These are phyloP conservation scores for Lactifluus rugatus DNA, from an alignment of 768 basidiomycete species.

Conservation along the genomic window DNA sequence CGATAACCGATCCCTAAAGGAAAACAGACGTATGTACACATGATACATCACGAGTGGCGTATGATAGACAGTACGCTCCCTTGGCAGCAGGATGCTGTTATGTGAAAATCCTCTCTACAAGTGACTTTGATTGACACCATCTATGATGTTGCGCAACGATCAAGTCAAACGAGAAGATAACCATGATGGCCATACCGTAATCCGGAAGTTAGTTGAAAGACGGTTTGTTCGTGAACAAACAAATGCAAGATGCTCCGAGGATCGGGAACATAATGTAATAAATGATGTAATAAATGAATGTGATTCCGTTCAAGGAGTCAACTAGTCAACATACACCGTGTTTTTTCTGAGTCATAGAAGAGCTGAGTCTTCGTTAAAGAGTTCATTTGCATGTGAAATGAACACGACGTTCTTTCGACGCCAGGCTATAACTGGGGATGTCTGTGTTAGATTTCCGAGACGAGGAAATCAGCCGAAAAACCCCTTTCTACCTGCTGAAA, in stretches of 20 bases:
- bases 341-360: conserved; percentile 1
- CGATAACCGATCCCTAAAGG: neutral
- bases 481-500: neutral
- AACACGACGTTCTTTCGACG: neutral
- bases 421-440: neutral
- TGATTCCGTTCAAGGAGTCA: too few species aligned
- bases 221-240: conserved; percentile 33
- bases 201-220: conserved; percentile 34
- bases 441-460: neutral
- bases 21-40: neutral
- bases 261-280: too few species aligned
- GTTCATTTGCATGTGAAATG: neutral
- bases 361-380: neutral
- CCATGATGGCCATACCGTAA: conserved; percentile 20
- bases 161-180: neutral
- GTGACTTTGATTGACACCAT: neutral
- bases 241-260: neutral
- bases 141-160: neutral
- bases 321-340: conserved; percentile 21
- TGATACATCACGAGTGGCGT: neutral
- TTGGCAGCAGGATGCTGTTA: neutral
- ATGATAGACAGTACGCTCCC: neutral
- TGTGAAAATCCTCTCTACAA: neutral
- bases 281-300: neutral
- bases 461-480: neutral